Base-by-base conservation (phyloP, 192 early-diverging fungal genomes). In the Gorgonomyces haynaldii region DNA sequence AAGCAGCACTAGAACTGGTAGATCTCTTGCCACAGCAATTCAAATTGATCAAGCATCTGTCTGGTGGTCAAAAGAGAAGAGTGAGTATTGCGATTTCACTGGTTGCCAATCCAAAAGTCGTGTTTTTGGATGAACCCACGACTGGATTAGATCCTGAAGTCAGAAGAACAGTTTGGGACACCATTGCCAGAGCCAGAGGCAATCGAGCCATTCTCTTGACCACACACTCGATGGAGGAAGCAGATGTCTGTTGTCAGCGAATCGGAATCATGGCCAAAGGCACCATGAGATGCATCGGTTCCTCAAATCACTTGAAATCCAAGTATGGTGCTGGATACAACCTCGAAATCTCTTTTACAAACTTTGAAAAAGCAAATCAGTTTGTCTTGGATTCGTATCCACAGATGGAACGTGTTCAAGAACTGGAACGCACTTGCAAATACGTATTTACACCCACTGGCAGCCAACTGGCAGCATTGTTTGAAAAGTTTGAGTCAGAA, bases 91-190 rank as follows among this genome's bases (percentile, higher is more conserved):
- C 73, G 1, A 81, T 82, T 54, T 62, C 79, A 2, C 38, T 83
- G 25, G 67, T 81, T 2, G 75, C 34, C 8, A 61, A 65, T 40
- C 79, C 81, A 1, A 65, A 51, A 15, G 65, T 81, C 20, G 69
- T 82, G 4, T 81, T 82, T 48, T 54, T 82, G 52, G 81, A 82
- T 52, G 81, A 60, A 21, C 58, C 58, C 32, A 60, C 58, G 4
- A 86, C 85, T 10, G 82, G 84, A 9, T 58, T 86, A 6, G 83
- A 86, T 60, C 79, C 80, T 4, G 80, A 81, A 35, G 83, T 86
- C 4, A 54, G 82, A 15, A 66, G 81, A n/a, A 53, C 81, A 17
- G 81, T 85, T 40, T 86, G 84, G 84, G 65, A 70, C 37, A 85
- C 80, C 46, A 64, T 86, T 37, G 57, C 55, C 10, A 54, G 74